Base-by-base conservation (phyloP, 1,139 yeast species). In the Kluyveromyces sp. region DNA sequence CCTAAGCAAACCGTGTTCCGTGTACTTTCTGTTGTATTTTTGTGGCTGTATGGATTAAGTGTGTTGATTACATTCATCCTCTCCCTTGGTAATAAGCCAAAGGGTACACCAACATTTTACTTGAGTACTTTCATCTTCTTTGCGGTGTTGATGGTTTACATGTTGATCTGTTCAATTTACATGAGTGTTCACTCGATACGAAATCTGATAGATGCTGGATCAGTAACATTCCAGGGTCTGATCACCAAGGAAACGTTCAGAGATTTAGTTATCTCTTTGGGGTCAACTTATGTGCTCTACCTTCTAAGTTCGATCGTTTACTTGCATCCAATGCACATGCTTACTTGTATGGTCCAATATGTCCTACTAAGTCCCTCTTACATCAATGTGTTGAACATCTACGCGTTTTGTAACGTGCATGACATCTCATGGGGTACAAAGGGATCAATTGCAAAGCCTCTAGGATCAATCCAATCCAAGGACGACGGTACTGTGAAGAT, bases 401-500 rank as follows among this genome's bases (percentile, higher is more conserved):
- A 87, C 67, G 96, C 97, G 1, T 88, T 89, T 60, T 88, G 96
- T 69, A 89, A 89, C 63, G 83, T 95, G 48, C 96, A 89, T 65
- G 97, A 89, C 70, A 89, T 89, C 38, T 83, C 95, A 1, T 92
- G 98, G 98, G 98, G 98, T 59, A 92, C 98, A 0, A 92, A 92
- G 62, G 98, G 97, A 48, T 85, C 81, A 9, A 77, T 77, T 46
- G 78, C 81, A 1, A 77, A 74, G 49, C 78, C 77, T 20, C 62
- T 78, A 41, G 87, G 87, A 29, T 75, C 76, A 36, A 83, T 81
- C 25, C 80, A 77, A 53, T 77, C 80, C 51, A 76, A 81, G 49
- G 83, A 78, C 49, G 83, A 78, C 56, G 88, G 85, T 58, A 80
- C 84, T 48, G 80, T 84, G 52, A 88, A 83, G 55, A 69, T 82